Conservation (phyloP, 495 filamentous ascomycete species). For the Hyphodiscus hymeniophilus region DNA sequence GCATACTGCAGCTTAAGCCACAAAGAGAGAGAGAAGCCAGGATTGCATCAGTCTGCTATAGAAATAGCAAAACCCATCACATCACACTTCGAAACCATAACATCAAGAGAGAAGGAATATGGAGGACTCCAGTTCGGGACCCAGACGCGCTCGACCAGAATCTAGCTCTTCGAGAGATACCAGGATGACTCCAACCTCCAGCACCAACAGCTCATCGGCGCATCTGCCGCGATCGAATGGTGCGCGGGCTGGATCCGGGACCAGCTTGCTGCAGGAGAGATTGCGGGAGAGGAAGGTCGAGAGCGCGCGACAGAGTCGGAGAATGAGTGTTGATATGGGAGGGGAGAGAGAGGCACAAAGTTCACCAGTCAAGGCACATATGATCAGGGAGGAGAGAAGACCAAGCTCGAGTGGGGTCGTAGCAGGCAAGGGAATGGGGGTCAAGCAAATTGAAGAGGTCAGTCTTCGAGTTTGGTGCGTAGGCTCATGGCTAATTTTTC, state of each 20-base stretch:
- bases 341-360: slow-evolving; percentile 17
- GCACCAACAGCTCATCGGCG: slow-evolving; percentile 13
- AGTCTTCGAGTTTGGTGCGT: slow-evolving; percentile 15
- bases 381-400: slow-evolving; percentile 18
- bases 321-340: slow-evolving; percentile 17
- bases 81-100: too few species aligned
- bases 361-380: slow-evolving; percentile 14
- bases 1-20: too few species aligned
- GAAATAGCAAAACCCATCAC: too few species aligned
- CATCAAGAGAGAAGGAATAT: slow-evolving; percentile 9
- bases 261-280: slow-evolving; percentile 41
- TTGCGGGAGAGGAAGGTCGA: slow-evolving; percentile 41
- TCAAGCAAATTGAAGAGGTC: slow-evolving; percentile 27
- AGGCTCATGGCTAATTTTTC: slow-evolving; percentile 19
- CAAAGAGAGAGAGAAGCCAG: too few species aligned
- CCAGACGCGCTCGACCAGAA: slow-evolving; percentile 21
- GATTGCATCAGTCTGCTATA: too few species aligned
- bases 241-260: slow-evolving; percentile 18
- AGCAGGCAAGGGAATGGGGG: slow-evolving; percentile 26
- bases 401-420: slow-evolving; percentile 23
- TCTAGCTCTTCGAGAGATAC: slow-evolving; percentile 31
- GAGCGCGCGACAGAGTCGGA: slow-evolving; percentile 27
- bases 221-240: slow-evolving; percentile 3
- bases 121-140: slow-evolving; percentile 4
- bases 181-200: slow-evolving; percentile 31